These are phyloP conservation scores for Eragrostis nindensis DNA, from an alignment of 176 grass and related monocot species.

Conservation along the genomic window DNA sequence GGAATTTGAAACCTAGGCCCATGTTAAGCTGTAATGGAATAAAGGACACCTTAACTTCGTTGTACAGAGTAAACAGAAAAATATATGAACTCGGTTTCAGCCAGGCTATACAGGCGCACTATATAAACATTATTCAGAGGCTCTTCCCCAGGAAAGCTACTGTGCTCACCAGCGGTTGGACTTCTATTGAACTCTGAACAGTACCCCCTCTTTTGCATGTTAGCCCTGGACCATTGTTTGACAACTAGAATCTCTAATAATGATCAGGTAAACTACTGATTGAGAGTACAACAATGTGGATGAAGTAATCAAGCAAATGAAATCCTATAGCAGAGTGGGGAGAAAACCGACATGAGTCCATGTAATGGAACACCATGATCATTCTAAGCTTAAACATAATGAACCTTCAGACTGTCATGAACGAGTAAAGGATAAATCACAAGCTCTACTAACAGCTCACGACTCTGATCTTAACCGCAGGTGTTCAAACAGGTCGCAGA, in stretches of 20 bases:
- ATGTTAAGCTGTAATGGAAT: not conserved
- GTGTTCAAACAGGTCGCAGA: too few species aligned
- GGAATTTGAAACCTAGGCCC: not conserved
- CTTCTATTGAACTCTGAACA: not conserved
- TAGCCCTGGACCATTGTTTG: not conserved
- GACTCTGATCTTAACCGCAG: too few species aligned
- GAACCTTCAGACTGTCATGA: not conserved
- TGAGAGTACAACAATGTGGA: not conserved
- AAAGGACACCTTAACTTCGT: not conserved
- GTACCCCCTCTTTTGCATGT: not conserved
- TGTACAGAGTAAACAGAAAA: constrained; percentile 2
- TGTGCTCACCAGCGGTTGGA: not conserved
- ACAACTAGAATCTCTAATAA: not conserved
- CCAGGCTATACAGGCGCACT: not conserved
- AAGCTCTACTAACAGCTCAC: not conserved
- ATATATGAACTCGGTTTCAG: not conserved
- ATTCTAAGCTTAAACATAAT: not conserved
- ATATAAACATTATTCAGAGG: not conserved
- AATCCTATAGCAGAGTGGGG: not conserved
- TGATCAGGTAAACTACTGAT: not conserved
- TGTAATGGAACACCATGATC: not conserved
- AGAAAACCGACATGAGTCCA: not conserved
- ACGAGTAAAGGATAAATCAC: not conserved
- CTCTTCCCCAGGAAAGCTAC: not conserved
- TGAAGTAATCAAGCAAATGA: not conserved